Conservation (phyloP, 805 yeast species). For the Barnettozyma salicaria region DNA sequence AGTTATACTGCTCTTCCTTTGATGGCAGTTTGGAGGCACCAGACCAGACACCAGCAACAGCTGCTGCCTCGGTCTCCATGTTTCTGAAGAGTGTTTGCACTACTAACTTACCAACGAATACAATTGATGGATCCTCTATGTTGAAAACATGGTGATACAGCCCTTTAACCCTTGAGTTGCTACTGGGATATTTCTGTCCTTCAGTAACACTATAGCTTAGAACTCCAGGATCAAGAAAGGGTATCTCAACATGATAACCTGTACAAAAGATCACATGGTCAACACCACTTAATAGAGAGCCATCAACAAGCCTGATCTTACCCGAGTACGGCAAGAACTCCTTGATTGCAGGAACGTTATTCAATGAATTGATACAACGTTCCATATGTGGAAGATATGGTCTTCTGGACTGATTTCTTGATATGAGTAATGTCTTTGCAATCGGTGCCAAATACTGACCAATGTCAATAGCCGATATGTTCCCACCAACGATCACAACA, state of each 20-base stretch:
- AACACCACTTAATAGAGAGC: slow-evolving; percentile 28
- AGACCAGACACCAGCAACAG: slow-evolving; percentile 53
- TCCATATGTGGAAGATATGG: slow-evolving; percentile 37
- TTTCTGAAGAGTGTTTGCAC: slow-evolving; percentile 43
- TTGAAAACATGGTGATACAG: slow-evolving; percentile 43
- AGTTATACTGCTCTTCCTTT: slow-evolving; percentile 32
- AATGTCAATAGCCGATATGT: slow-evolving; percentile 39
- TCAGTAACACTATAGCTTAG: slow-evolving; percentile 23
- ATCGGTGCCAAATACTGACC: slow-evolving; percentile 37
- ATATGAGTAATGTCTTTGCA: slow-evolving; percentile 46
- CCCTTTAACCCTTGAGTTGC: slow-evolving; percentile 33
- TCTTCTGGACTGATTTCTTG: slow-evolving; percentile 66
- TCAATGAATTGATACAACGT: slow-evolving; percentile 21
- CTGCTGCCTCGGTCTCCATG: slow-evolving; percentile 48
- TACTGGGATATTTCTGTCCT: slow-evolving; percentile 16
- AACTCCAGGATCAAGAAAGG: slow-evolving; percentile 29
- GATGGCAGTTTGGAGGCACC: slow-evolving; percentile 35
- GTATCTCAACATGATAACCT: slow-evolving; percentile 39
- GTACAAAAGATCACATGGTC: slow-evolving; percentile 38
- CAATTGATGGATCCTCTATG: slow-evolving; percentile 40
- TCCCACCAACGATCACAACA: slow-evolving; percentile 40
- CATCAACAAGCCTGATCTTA: slow-evolving; percentile 29
- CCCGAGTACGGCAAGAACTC: slow-evolving; percentile 27
- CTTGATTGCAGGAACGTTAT: slow-evolving; percentile 26
- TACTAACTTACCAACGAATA: slow-evolving; percentile 35